These are phyloP conservation scores for Ligustrum vulgare DNA, from an alignment of 257 asterid species.

Conservation along the genomic window DNA sequence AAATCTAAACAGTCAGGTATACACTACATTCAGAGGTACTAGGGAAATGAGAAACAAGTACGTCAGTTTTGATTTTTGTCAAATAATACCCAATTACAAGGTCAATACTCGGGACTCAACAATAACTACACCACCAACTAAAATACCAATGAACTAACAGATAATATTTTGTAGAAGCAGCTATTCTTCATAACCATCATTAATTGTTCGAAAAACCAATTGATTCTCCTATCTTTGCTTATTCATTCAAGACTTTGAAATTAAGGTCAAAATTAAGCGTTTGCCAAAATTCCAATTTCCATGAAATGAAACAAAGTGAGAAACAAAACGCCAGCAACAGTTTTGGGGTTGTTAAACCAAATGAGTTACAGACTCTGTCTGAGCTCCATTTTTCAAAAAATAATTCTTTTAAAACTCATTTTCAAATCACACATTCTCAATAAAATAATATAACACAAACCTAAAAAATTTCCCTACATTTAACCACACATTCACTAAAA, in stretches of 20 bases:
- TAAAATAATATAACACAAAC: no score
- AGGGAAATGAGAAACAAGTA: not conserved
- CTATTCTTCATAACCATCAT: not conserved
- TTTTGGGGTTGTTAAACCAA: not conserved
- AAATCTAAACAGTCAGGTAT: not conserved
- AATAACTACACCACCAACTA: not conserved
- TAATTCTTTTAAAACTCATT: no score
- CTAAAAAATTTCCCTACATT: no score
- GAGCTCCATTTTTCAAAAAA: no score
- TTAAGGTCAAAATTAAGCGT: not conserved
- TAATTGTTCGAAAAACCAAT: not conserved
- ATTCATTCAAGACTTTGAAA: not conserved
- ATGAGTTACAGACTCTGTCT: no score
- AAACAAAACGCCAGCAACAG: not conserved
- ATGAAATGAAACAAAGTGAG: not conserved
- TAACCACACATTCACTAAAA: no score
- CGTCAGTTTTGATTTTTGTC: not conserved
- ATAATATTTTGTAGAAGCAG: not conserved
- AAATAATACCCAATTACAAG: conserved; percentile 1
- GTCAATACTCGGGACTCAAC: not conserved
- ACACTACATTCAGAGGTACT: not conserved
- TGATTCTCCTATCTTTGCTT: not conserved
- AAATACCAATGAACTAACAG: not conserved
- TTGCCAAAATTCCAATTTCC: not conserved
- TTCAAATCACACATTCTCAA: no score